Base-by-base conservation (phyloP, 2,329 filamentous ascomycete genomes). In the Epichloe brachyelytri region DNA sequence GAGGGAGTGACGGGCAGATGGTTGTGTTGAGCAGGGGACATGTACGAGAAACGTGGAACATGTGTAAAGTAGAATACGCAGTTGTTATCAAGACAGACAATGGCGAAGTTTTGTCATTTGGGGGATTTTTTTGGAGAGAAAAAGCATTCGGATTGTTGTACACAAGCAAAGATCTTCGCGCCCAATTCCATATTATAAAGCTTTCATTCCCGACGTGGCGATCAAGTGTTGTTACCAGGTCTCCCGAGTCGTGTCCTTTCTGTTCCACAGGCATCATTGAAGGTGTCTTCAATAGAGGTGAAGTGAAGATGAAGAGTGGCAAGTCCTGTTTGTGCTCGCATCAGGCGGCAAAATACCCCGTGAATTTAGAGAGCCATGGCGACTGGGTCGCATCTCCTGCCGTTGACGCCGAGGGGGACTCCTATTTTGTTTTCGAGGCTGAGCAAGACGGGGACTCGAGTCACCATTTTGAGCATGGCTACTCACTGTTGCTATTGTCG, bases 1-100 rank as follows among this genome's bases (percentile, higher is more conserved):
- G 67, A 75, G 60, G 58, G 71, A 83, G 61, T 88, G 61, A 34
- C 8, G 17, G 26, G n/a, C 15, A 3, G 15, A 26, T 43, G 14
- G 41, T 4, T 6, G 26, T 26, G 41, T 26, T 30, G 30, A 15
- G 41, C 39, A 33, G 22, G 17, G 20, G 14, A 30, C 14, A 10
- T 30, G 30, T 11, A 30, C 30, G 30, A 30, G 30, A 30, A 48
- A 20, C 8, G 4, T 36, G 8, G 12, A 17, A 30, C 26, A 19
- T 36, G 15, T 39, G n/a, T 2, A n/a, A 20, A 44, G 15, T 12
- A 12, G 40, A 43, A 8, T 4, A 43, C 11, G 19, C 19, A 43
- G 10, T 17, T 12, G 19, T 43, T 38, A 10, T 19, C 17, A 22
- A 20, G 19, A n/a, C 14, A 22, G 36, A 17, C 20, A 15, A 20